Conservation (phyloP, 768 basidiomycete genomes). For the Peribolospora kevripleyi region DNA sequence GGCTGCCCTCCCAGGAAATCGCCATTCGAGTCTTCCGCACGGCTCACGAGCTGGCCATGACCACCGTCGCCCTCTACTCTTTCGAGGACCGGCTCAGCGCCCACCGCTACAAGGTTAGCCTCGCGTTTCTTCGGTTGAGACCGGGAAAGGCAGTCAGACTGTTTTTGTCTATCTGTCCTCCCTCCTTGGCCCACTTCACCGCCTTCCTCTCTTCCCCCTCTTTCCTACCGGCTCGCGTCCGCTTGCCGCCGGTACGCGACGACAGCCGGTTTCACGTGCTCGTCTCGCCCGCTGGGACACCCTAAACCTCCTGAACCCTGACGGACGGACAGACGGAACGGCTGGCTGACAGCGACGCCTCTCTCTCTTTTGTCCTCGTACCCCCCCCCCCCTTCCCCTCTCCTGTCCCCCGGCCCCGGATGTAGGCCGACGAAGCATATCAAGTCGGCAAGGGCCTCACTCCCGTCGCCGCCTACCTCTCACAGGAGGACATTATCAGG, state of each 20-base stretch:
- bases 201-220: neutral
- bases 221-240: no score
- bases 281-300: no score
- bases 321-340: no score
- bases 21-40: conserved; percentile 93
- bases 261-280: no score
- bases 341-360: neutral
- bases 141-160: neutral
- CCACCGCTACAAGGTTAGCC: conserved; percentile 73
- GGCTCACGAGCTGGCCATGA: conserved; percentile 95
- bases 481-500: conserved; percentile 88
- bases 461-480: conserved; percentile 87
- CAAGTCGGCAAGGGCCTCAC: conserved; percentile 90
- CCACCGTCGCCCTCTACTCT: conserved; percentile 96
- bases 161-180: neutral
- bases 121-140: neutral
- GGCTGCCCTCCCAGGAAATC: conserved; percentile 36
- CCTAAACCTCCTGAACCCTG: no score
- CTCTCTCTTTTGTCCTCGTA: neutral
- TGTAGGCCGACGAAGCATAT: conserved; percentile 88
- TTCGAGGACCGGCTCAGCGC: conserved; percentile 88
- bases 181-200: neutral
- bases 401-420: neutral
- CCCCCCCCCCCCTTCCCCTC: neutral
- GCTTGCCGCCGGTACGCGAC: no score